Evolutionary conservation across 495 filamentous ascomycete species (phyloP).

Genomic region (Penicillium verhagenii): DNA sequence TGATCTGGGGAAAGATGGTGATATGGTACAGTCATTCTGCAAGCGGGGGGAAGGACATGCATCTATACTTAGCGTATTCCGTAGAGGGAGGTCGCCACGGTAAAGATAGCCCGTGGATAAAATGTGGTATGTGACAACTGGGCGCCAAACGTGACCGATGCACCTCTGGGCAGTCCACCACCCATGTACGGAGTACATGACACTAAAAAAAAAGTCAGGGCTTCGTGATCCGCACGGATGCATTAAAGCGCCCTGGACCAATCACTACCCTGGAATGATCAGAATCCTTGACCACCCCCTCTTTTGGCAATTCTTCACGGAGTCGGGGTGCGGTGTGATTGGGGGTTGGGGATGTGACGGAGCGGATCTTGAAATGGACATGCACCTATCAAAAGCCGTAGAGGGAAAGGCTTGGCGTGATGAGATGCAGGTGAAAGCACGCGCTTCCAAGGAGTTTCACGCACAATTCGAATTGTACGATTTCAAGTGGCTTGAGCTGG

Average conservation of each 20-base stretch:
- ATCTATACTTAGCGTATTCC: slow-evolving; percentile 28
- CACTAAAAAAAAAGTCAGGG: slow-evolving; percentile 1
- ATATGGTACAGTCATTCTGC: slow-evolving; percentile 1
- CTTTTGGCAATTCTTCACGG: slow-evolving; percentile 17
- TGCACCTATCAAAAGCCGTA: slow-evolving; percentile 21
- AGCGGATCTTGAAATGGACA: slow-evolving; percentile 20
- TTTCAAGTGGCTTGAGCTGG: neutral
- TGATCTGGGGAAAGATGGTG: neutral
- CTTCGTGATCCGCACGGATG: slow-evolving; percentile 26
- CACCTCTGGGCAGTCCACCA: slow-evolving; percentile 1
- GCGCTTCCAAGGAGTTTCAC: slow-evolving; percentile 19
- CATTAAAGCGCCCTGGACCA: slow-evolving; percentile 15
- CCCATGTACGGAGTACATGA: too few relatives aligned
- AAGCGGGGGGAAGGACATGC: slow-evolving; percentile 16
- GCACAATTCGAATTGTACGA: slow-evolving; percentile 12
- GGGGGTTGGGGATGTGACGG: slow-evolving; percentile 23
- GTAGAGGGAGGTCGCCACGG: neutral
- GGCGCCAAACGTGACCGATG: slow-evolving; percentile 20
- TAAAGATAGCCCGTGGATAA: neutral
- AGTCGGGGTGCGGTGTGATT: slow-evolving; percentile 20
- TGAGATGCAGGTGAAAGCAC: slow-evolving; percentile 27
- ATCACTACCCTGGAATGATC: slow-evolving; percentile 1
- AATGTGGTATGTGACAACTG: slow-evolving; percentile 7
- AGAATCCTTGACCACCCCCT: slow-evolving; percentile 10
- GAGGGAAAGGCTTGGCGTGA: slow-evolving; percentile 24